Evolutionary conservation across 331 rosid species (phyloP), one percentile per base, ranked within the genome.

Genomic region (Spiraea crenata): DNA sequence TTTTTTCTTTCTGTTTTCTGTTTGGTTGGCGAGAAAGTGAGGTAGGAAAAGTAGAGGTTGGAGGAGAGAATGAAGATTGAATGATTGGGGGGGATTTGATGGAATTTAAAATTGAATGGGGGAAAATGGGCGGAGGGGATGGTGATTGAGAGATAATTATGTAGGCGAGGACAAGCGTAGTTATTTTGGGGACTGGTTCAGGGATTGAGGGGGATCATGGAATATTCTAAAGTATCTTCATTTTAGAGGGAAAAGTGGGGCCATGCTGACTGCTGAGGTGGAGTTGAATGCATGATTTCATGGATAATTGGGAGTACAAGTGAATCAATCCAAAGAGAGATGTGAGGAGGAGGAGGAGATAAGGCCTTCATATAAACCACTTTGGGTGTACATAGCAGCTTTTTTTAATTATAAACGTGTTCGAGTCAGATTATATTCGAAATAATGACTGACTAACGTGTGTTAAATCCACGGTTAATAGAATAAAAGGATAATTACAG

Each of bases 141-240:
- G 37, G 31, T 14, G 20, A 8, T 48, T 38, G 38, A 19, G 59
- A 50, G 20, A 15, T 41, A 2, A 34, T 67, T 50, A 69, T 54
- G 52, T 20, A 54, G 1, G 52, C 41, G 34, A 69, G 20, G 74
- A 69, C 74, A 68, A 54, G 48, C 14, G 48, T 9, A 16, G n/a
- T 61, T 61, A 39, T 9, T 49, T 61, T 39, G 15, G 9, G 15
- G 46, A 61, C 25, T 7, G 19, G 11, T 15, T 59, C 45, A 37
- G 44, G 12, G 35, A 7, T 35, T 59, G 19, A 15, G 19, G 64
- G 63, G 45, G 3, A 6, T 0, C 14, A 3, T 4, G 37, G 78
- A 35, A 73, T 78, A 78, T 78, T 73, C 79, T 14, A 0, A 38
- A 9, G 79, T 59, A 73, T 73, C 61, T 73, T 73, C 78, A 1